Base-by-base conservation (phyloP, 495 filamentous ascomycete species). In the Aspergillus biplanus region DNA sequence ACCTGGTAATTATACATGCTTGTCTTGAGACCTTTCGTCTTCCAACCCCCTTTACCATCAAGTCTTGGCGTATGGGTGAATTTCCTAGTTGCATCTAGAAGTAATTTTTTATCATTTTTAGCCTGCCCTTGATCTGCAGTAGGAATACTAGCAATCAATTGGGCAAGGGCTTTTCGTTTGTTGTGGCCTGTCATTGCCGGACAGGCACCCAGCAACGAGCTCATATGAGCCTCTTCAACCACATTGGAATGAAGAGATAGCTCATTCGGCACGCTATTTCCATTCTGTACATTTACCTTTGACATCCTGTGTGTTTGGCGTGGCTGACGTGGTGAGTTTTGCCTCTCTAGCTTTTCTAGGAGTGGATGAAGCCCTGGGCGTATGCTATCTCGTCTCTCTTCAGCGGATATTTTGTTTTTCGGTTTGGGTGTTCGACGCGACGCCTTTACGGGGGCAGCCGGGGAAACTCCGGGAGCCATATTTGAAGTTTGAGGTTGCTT, bases 1-100 rank as follows among this genome's bases (percentile, higher is more conserved):
- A 74, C 74, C 64, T 90, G 87, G 61, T 87, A 80, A 59, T 76
- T 69, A 35, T 79, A 82, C 0, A 89, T 66, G 3, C 75, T 59
- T 1, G 75, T 73, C 6, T 76, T 73, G 65, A 89, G 78, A 0
- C 83, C 79, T 46, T 74, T 74, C 7, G 86, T 66, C 15, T 65
- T 67, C 82, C 82, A 87, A 8, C 69, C 64, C 1, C 74, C 70
- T 31, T 78, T 71, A 0, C 75, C 79, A 46, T 83, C 74, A 35
- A 65, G 74, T 27, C 63, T 71, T 0, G 70, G 72, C 16, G 64
- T 62, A 1, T 74, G 64, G 35, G 63, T 65, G 52, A 87, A 84
- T 16, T 73, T 74, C 42, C 65, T 75, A 4, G 74, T 74, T 0
- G 79, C 83, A 21, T 74, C 58, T 0, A 68, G 16, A 0, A 81